Conservation (phyloP, 2,329 filamentous ascomycete genomes). For the Alternaria arborescens region DNA sequence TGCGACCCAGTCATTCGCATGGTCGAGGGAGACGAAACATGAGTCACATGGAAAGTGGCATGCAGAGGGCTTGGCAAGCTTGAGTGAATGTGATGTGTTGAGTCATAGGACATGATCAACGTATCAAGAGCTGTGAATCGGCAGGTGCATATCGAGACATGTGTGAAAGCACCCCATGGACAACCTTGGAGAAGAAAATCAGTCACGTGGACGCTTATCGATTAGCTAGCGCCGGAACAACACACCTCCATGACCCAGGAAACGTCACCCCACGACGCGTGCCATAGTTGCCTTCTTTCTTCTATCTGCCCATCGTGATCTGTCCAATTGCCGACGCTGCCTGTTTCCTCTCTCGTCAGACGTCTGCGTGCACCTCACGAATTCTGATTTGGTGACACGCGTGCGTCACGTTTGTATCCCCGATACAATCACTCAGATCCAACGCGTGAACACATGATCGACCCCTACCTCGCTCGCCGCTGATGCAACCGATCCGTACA, state of each 20-base stretch:
- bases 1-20: neutral
- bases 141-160: neutral
- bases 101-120: neutral
- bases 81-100: neutral
- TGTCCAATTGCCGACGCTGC: neutral
- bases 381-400: neutral
- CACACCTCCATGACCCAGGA: conserved; percentile 2
- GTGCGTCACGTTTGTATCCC: conserved; percentile 2
- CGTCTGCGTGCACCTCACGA: neutral
- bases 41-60: conserved; percentile 6
- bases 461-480: neutral
- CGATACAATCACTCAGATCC: neutral
- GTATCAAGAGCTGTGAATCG: neutral
- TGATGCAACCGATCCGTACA: neutral
- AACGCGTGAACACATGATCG: neutral
- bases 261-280: conserved; percentile 15
- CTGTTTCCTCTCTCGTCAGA: neutral
- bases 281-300: conserved; percentile 10
- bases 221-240: conserved; percentile 16
- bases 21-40: neutral
- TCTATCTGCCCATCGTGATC: conserved; percentile 1
- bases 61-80: neutral
- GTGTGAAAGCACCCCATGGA: neutral
- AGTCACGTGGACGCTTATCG: conserved; percentile 9
- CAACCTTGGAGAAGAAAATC: neutral